phyloP scores from a whole-genome alignment of 2,329 filamentous ascomycete species.

The Sphaerostilbella broomeana region DNA sequence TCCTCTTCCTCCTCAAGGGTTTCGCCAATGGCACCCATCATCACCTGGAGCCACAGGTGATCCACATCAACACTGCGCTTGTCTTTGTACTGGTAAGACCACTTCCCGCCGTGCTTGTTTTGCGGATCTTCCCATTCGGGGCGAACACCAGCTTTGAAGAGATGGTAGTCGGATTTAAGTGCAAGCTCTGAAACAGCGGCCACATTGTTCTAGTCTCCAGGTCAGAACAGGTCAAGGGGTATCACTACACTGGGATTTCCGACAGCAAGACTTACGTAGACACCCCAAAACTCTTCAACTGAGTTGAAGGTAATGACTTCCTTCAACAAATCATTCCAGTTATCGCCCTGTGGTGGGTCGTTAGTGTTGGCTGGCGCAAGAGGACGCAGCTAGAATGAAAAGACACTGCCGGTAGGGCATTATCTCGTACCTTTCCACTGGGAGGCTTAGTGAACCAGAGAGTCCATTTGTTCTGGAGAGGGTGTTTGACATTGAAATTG shows the following conservation, averaged over 20 bases:
- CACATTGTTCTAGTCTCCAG: conserved; percentile 78
- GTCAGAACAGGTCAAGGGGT: background rate
- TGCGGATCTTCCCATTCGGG: conserved; percentile 98
- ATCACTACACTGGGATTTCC: background rate
- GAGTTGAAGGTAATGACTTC: conserved; percentile 98
- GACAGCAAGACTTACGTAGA: conserved; percentile 67
- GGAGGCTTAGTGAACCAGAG: conserved; percentile 99
- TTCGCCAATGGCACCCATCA: conserved; percentile 95
- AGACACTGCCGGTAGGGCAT: too few relatives aligned
- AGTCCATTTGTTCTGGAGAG: conserved; percentile 95
- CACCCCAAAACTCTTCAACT: conserved; percentile 98
- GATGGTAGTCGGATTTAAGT: conserved; percentile 97
- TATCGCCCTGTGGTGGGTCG: conserved; percentile 67
- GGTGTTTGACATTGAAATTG: conserved; percentile 99
- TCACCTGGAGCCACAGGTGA: conserved; percentile 92
- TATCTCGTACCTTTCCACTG: conserved; percentile 69
- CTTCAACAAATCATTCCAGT: conserved; percentile 97
- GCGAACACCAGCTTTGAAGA: conserved; percentile 95
- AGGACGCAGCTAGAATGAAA: background rate
- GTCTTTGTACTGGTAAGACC: conserved; percentile 97
- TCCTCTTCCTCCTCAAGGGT: conserved; percentile 92
- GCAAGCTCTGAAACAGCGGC: conserved; percentile 90
- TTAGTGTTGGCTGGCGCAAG: conserved; percentile 1
- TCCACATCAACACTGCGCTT: conserved; percentile 90
- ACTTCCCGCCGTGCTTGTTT: conserved; percentile 99